Conservation (phyloP, 495 filamentous ascomycete genomes). For the Platismatia glauca region DNA sequence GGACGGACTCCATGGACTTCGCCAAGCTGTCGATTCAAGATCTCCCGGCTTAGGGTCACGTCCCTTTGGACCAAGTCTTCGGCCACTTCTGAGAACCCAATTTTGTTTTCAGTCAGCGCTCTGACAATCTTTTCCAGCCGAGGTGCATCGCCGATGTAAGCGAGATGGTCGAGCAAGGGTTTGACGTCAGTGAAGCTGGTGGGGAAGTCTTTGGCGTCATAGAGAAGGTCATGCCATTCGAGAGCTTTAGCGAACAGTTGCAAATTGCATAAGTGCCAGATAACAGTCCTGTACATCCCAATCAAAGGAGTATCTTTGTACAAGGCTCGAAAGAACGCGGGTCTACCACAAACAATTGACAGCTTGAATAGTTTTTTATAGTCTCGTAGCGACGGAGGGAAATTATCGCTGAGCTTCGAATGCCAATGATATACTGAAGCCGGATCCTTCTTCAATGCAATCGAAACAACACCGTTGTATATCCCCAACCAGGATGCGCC, state of each 20-base stretch:
- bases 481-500: constrained; percentile 38
- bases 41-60: constrained; percentile 27
- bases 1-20: constrained; percentile 38
- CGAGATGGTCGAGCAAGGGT: constrained; percentile 36
- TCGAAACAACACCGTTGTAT: constrained; percentile 42
- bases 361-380: constrained; percentile 32
- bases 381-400: constrained; percentile 28
- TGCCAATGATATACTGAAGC: constrained; percentile 42
- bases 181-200: constrained; percentile 30
- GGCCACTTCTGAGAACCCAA: constrained; percentile 17
- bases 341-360: constrained; percentile 21
- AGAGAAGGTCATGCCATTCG: constrained; percentile 51
- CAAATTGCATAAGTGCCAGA: constrained; percentile 46
- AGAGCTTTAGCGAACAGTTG: constrained; percentile 43
- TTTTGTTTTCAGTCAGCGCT: constrained; percentile 24
- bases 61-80: constrained; percentile 15
- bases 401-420: constrained; percentile 28
- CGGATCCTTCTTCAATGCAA: constrained; percentile 33
- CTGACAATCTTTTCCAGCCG: constrained; percentile 17
- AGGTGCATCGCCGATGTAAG: constrained; percentile 26
- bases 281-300: constrained; percentile 50
- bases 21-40: constrained; percentile 37
- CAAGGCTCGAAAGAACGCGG: constrained; percentile 32
- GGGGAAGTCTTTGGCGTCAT: constrained; percentile 43
- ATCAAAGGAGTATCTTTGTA: constrained; percentile 44